These are phyloP conservation scores for Ophiostoma piceae DNA, from an alignment of 2,329 filamentous ascomycete species.

Conservation along the genomic window DNA sequence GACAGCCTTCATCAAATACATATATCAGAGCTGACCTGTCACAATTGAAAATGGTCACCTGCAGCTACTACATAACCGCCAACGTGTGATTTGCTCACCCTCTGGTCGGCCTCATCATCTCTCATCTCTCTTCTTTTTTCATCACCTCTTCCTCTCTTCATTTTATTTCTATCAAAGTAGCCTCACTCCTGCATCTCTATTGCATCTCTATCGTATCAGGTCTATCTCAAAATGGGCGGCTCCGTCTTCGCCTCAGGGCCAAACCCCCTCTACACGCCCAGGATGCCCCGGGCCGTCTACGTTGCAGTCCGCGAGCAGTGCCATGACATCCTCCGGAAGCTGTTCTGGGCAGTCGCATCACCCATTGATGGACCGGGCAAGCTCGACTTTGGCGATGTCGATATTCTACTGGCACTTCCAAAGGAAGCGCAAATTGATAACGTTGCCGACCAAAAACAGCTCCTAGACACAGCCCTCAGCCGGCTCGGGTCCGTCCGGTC, in stretches of 20 bases:
- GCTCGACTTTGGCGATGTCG: conserved; percentile 64
- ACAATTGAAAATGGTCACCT: neutral
- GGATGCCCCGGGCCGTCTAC: conserved; percentile 60
- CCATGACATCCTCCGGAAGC: conserved; percentile 41
- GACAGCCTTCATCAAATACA: too few relatives aligned
- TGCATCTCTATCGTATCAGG: neutral
- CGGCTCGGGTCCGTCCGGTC: conserved; percentile 43
- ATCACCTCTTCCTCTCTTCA: neutral
- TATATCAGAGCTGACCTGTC: neutral
- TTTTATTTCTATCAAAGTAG: neutral
- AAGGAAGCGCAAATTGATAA: neutral
- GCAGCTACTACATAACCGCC: neutral
- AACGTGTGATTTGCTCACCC: neutral
- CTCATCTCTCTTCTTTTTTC: neutral
- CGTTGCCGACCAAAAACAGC: neutral
- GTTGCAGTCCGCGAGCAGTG: conserved; percentile 43
- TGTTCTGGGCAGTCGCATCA: conserved; percentile 52
- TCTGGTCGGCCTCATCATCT: neutral
- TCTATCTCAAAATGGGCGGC: conserved; percentile 52
- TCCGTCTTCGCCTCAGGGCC: conserved; percentile 48
- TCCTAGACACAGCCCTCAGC: conserved; percentile 9
- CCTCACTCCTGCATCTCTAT: neutral
- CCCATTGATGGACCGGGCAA: conserved; percentile 68
- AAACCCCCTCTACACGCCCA: conserved; percentile 54
- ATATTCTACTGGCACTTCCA: conserved; percentile 53